Percentiles rank a stretch among this genome's conserved stretches.
phyloP scores from a whole-genome alignment of 768 basidiomycete species.

The Tricholoma flavovirens region DNA sequence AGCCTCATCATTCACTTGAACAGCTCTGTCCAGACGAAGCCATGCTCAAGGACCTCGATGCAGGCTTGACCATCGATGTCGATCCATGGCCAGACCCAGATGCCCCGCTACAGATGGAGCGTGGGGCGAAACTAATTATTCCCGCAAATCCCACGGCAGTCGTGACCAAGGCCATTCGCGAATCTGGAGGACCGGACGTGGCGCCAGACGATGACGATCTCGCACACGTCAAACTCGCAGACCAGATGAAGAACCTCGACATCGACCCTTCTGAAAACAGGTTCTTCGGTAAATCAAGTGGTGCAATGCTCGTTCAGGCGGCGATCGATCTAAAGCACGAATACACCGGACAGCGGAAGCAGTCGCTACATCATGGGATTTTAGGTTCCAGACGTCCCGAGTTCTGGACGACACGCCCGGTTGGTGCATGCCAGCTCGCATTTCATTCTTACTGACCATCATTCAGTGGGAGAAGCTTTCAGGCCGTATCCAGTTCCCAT shows the following conservation, averaged over 20 bases:
- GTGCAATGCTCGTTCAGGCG: conserved; percentile 45
- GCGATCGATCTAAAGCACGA: conserved; percentile 59
- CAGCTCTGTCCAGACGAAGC: conserved; percentile 65
- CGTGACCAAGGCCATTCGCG: conserved; percentile 30
- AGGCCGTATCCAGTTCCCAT: conserved; percentile 9
- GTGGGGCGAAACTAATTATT: not conserved
- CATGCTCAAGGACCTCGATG: conserved; percentile 50
- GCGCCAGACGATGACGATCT: conserved; percentile 36
- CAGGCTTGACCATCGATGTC: conserved; percentile 6
- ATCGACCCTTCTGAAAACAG: conserved; percentile 33
- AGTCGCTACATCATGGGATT: conserved; percentile 6
- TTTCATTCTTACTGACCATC: not conserved
- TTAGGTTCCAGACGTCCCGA: conserved; percentile 24
- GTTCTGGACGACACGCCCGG: conserved; percentile 33
- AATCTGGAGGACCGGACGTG: conserved; percentile 12
- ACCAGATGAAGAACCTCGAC: conserved; percentile 28
- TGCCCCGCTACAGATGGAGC: not conserved
- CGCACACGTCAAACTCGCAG: conserved; percentile 26
- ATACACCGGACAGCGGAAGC: conserved; percentile 35
- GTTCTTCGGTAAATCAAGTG: conserved; percentile 55
- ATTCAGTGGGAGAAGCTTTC: conserved; percentile 32
- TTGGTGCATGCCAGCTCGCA: conserved; percentile 14
- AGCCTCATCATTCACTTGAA: not conserved
- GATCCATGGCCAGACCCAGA: conserved; percentile 11
- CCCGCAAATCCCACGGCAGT: conserved; percentile 18